A percentile compares a stretch with the other conserved stretches of the same genome.
phyloP scores from a whole-genome alignment of 805 yeast species.

The Jamesozyma rosinii region DNA sequence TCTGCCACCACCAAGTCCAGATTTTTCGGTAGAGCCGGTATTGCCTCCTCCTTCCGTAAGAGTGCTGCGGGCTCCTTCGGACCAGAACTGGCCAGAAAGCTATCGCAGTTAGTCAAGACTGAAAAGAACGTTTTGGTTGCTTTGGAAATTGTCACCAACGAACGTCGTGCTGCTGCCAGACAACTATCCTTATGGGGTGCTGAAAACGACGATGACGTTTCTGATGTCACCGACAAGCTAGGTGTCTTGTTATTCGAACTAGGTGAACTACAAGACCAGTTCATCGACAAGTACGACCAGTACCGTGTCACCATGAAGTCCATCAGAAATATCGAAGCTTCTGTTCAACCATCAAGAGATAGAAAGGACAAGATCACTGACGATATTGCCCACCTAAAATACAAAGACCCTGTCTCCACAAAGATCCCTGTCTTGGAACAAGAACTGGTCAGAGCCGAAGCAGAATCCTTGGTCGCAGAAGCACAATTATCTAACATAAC shows the following conservation, averaged over 20 bases:
- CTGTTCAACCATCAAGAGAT: conserved; percentile 97
- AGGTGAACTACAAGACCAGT: conserved; percentile 97
- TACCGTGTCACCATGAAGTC: conserved; percentile 93
- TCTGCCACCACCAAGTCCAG: conserved; percentile 62
- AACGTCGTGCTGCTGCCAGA: conserved; percentile 92
- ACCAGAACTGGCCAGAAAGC: conserved; percentile 88
- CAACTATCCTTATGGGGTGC: conserved; percentile 97
- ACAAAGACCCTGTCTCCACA: conserved; percentile 96
- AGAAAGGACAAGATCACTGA: conserved; percentile 96
- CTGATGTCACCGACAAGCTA: conserved; percentile 93
- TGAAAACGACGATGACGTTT: conserved; percentile 92
- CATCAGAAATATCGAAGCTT: conserved; percentile 91
- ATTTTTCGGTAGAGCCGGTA: conserved; percentile 67
- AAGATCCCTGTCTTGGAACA: conserved; percentile 93
- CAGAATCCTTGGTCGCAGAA: conserved; percentile 97
- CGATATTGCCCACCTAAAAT: conserved; percentile 93
- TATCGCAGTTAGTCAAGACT: conserved; percentile 85
- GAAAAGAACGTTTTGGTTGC: conserved; percentile 94
- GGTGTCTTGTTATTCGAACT: conserved; percentile 93
- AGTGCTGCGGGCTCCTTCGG: conserved; percentile 86
- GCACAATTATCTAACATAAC: conserved; percentile 97
- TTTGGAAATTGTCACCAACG: conserved; percentile 84
- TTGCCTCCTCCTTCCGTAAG: conserved; percentile 65
- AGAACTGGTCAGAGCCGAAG: conserved; percentile 97
- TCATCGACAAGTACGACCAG: conserved; percentile 96